Base-by-base conservation (phyloP, 371 early-diverging fungal genomes). In the Saksenaea vasiformis region DNA sequence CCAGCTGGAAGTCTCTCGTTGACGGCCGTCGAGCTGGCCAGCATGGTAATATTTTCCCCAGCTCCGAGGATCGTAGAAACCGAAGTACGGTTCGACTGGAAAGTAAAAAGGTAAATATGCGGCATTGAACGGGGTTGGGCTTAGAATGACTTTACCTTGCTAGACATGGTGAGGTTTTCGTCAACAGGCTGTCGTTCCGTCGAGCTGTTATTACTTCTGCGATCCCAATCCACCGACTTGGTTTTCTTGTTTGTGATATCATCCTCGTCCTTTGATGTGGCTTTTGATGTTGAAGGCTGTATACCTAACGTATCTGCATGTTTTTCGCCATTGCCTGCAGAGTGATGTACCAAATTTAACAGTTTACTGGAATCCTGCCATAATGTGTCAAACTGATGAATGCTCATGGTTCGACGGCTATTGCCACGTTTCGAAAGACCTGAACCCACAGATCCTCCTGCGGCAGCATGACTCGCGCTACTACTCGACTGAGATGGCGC, bases 351-450 rank as follows among this genome's bases (percentile, higher is more conserved):
- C 58, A 80, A 72, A 26, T 71, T 80, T 5, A 80, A 37, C 11
- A 80, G 53, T 58, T 80, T 80, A n/a, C 71, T 72, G 4, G 81
- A 80, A 53, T 80, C 81, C 47, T 77, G 76, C 72, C 72, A 78
- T 17, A 80, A 56, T 1, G 77, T 65, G 56, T 77, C 78, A 13
- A 80, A 56, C 54, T 80, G 78, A 19, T 80, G 81, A 37, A 80
- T 78, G 61, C 81, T 80, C 34, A 78, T 73, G 17, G 81, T 70
- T 1, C 79, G 70, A 15, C 81, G 72, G 1, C 60, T 64, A 34
- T 68, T 56, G 66, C 68, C 54, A 15, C 65, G 62, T 51, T 57
- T 62, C 24, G 44, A 41, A 17, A 58, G 66, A 10, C 54, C 24
- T 22, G 66, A 43, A 17, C 63, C 37, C 34, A 63, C 58, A 14